Base-by-base conservation (phyloP, 164 flowering plant species). In the Macadamia integrifolia region DNA sequence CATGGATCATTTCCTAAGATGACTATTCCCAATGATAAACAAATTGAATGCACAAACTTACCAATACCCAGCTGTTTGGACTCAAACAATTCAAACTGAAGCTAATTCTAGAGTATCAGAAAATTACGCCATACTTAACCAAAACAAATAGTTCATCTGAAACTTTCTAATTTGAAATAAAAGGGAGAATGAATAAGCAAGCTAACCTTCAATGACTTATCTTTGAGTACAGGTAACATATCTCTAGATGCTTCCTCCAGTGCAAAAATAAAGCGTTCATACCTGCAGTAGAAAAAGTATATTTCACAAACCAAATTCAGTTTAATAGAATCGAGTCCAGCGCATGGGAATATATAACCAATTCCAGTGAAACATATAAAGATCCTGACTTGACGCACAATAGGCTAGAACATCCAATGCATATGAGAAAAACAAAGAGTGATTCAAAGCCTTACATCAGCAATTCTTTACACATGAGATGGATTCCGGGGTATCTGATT, bases 201-300 rank as follows among this genome's bases (percentile, higher is more conserved):
- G 59, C 52, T 30, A 70, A 92, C 99, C 97, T 92, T 95, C 72
- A 91, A 67, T 32, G 97, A 87, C 80, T 83, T 84, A 79, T 85
- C 86, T 74, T 95, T 95, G 2, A 95, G 84, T 62, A 75, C 61
- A 66, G 89, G 87, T 68, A 95, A 69, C 78, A 80, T 80, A 77
- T 95, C 99, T 65, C 82, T 84, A 62, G 98, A 92, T 78, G 97
- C 96, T 79, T 92, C 98, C 80, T 95, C 98, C 31, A 95, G 93
- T 13, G 97, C 94, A 78, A 76, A 18, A 61, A 95, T 75, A 80
- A 88, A 92, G 6, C 84, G 81, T 53, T 95, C 96, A 80, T 89
- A 94, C 85, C 98, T 94, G 74, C 69, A 30, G 76, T 23, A 60
- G 52, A 67, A 69, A 62, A 12, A 9, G 40, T 60, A 48, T 44